Conservation (phyloP, 2,329 filamentous ascomycete genomes). For the Penicillium sp. region DNA sequence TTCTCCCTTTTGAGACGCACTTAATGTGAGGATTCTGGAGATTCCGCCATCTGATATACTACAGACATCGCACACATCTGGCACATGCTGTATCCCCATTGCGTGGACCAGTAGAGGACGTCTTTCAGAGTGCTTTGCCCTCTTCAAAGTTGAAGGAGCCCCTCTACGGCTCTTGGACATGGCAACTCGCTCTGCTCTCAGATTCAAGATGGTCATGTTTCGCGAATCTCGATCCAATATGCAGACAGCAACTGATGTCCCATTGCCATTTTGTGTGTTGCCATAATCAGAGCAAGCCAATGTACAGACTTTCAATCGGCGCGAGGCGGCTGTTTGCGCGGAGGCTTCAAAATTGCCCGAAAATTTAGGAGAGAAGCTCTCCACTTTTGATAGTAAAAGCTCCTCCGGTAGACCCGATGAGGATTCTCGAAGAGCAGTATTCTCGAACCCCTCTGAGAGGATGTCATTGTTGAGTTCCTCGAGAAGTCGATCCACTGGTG, state of each 20-base stretch:
- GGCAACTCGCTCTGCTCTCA: conserved; percentile 50
- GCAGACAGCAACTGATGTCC: conserved; percentile 47
- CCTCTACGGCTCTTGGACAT: conserved; percentile 24
- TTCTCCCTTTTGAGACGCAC: conserved; percentile 57
- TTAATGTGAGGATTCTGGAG: conserved; percentile 64
- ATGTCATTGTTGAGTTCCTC: conserved; percentile 60
- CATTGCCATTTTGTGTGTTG: conserved; percentile 28
- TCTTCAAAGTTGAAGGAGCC: conserved; percentile 19
- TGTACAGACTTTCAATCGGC: conserved; percentile 54
- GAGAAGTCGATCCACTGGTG: conserved; percentile 62
- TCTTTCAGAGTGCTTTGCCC: conserved; percentile 22
- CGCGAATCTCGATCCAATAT: conserved; percentile 65
- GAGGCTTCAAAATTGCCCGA: conserved; percentile 29
- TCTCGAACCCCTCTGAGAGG: conserved; percentile 63
- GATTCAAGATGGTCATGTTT: conserved; percentile 60
- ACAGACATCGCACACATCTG: conserved; percentile 67
- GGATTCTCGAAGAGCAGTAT: conserved; percentile 66
- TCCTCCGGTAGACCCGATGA: conserved; percentile 67
- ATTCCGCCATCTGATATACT: conserved; percentile 62
- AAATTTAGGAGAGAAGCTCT: conserved; percentile 57
- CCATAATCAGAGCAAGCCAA: conserved; percentile 46
- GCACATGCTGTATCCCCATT: conserved; percentile 51
- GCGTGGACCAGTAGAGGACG: conserved; percentile 32
- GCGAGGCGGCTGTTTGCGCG: conserved; percentile 19
- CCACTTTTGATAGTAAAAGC: conserved; percentile 64